Evolutionary conservation across 108 stramenopile genomes (phyloP).

Genomic region (Conticribra weissflogii): DNA sequence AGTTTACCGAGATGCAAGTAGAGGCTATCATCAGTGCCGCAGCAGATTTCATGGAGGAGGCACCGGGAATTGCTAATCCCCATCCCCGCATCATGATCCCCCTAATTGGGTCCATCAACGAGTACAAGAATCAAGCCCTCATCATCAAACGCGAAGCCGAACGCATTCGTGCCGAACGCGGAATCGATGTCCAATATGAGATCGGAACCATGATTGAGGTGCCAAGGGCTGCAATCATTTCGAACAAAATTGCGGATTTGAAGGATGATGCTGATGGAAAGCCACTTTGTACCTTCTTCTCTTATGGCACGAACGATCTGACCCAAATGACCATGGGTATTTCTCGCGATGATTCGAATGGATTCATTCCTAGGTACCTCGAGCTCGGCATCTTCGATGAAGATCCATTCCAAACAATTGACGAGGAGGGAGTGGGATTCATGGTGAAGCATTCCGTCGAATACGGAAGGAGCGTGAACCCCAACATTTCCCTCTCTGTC

Average conservation of each 20-base stretch:
- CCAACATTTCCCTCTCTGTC: conserved; percentile 67
- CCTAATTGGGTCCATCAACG: conserved; percentile 57
- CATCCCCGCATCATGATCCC: conserved; percentile 79
- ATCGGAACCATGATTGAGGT: conserved; percentile 94
- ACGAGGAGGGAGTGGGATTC: conserved; percentile 82
- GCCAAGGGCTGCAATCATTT: conserved; percentile 79
- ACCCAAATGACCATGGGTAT: conserved; percentile 90
- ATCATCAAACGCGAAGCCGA: conserved; percentile 62
- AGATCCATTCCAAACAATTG: conserved; percentile 89
- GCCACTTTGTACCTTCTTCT: conserved; percentile 77
- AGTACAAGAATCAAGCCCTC: conserved; percentile 67
- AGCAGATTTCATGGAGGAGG: conserved; percentile 58
- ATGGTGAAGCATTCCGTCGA: conserved; percentile 64
- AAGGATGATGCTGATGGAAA: conserved; percentile 66
- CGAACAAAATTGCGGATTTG: conserved; percentile 70
- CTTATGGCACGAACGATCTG: conserved; percentile 87
- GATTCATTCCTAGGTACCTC: conserved; percentile 80
- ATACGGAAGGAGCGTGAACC: conserved; percentile 61
- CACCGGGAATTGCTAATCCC: conserved; percentile 42
- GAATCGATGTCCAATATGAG: conserved; percentile 63
- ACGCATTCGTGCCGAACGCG: conserved; percentile 51
- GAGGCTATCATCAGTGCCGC: conserved; percentile 76
- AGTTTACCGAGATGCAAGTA: conserved; percentile 78
- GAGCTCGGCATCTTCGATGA: conserved; percentile 75
- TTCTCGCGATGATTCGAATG: conserved; percentile 86